Evolutionary conservation across 2,329 filamentous ascomycete species (phyloP), one percentile per base, ranked within the genome.

Genomic region (Cordyceps fumosorosea): DNA sequence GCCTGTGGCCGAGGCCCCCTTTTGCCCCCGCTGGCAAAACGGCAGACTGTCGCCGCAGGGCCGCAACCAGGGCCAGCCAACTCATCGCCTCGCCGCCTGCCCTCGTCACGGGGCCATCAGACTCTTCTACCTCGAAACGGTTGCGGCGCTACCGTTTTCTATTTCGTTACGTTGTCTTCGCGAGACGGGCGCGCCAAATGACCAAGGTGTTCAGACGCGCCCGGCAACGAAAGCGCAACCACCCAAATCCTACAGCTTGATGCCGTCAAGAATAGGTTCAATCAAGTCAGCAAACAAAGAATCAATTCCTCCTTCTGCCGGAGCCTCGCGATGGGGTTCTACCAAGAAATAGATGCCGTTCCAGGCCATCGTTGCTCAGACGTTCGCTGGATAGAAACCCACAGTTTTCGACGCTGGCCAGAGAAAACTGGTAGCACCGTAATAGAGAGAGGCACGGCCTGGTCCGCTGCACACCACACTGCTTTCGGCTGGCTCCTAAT

Each of bases 71-170:
- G 34, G 10, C 34, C 34, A 29, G 34, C 34, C 34, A 37, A 37
- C 34, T 37, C 34, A 37, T 37, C 34, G 11, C 10, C 32, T 34
- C 10, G 32, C 32, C 32, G 7, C 32, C 32, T 34, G 32, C 34
- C 34, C 34, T 22, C 26, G 56, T 59, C 56, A 59, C 56, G 56
- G 32, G 56, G 56, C 47, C 22, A 22, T 16, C 44, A 50, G 11
- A 37, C 10, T n/a, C n/a, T 37, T 37, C 37, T n/a, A 34, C 44
- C 56, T 22, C 45, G 42, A 59, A 59, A 59, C 56, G 56, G 56
- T 59, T 14, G 56, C 22, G 3, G 7, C 26, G 20, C 22, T 50
- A 51, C 47, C 56, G 56, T 59, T 59, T 59, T 59, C 56, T 58
- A 10, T 45, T 45, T 40, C 32, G 1, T 37, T 37, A 10, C 34